Evolutionary conservation across 1,284 basidiomycete genomes (phyloP).

Genomic region (Puccinia polysora): DNA sequence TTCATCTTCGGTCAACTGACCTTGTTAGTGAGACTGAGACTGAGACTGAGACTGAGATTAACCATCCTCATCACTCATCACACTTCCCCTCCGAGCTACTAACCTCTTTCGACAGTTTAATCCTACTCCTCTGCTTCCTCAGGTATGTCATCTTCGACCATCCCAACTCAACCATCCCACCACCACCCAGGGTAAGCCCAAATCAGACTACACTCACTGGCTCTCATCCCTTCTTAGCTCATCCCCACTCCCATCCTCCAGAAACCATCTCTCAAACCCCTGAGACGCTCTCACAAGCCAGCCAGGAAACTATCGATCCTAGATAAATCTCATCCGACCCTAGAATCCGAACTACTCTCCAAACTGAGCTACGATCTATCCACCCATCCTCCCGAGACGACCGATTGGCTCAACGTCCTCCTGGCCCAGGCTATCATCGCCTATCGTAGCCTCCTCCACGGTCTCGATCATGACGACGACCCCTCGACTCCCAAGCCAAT

Average conservation of each 20-base stretch:
- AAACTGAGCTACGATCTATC: conserved; percentile 58
- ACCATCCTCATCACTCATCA: conserved; percentile 3
- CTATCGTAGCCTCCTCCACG: conserved; percentile 48
- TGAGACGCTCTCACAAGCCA: conserved; percentile 22
- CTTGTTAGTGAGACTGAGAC: conserved; percentile 47
- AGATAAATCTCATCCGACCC: conserved; percentile 52
- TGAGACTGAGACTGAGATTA: no score
- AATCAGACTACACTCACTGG: not conserved
- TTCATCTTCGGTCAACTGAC: conserved; percentile 58
- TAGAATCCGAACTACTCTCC: conserved; percentile 54
- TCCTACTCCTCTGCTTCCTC: conserved; percentile 56
- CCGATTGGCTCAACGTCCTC: conserved; percentile 61
- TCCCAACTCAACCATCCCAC: conserved; percentile 53
- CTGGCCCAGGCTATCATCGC: conserved; percentile 57
- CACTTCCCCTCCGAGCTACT: conserved; percentile 33
- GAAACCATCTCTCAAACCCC: conserved; percentile 24
- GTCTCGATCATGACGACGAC: conserved; percentile 13
- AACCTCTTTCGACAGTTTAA: conserved; percentile 47
- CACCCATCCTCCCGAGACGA: conserved; percentile 57
- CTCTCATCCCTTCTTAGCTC: conserved; percentile 39
- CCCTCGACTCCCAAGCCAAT: conserved; percentile 31
- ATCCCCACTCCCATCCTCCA: conserved; percentile 18
- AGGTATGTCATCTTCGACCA: conserved; percentile 60
- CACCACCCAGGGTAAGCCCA: conserved; percentile 18
- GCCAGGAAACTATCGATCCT: conserved; percentile 50